These are phyloP conservation scores for Dendrocalamus latiflorus DNA, from an alignment of 202 grass and related monocot species.

Conservation along the genomic window DNA sequence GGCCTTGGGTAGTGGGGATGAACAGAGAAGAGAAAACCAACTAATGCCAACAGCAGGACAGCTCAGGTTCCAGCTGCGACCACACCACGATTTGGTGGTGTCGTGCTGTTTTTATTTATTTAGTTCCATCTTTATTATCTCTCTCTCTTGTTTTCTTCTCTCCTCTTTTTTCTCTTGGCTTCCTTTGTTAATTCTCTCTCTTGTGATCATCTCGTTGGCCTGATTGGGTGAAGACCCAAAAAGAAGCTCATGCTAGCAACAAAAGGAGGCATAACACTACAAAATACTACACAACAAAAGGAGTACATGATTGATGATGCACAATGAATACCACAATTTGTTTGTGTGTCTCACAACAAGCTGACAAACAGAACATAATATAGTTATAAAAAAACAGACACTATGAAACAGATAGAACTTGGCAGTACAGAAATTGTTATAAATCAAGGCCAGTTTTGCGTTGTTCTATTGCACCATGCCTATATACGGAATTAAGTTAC, in stretches of 20 bases:
- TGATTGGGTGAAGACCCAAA: constrained; percentile 13
- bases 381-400: background rate
- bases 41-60: constrained; percentile 41
- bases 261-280: background rate
- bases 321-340: background rate
- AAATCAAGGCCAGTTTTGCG: background rate
- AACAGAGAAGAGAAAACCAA: constrained; percentile 14
- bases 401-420: background rate
- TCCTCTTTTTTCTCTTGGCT: background rate
- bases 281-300: background rate
- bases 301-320: background rate
- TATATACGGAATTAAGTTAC: background rate
- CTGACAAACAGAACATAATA: background rate
- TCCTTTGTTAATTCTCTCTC: background rate
- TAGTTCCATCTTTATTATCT: background rate
- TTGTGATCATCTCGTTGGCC: background rate
- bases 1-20: constrained; percentile 29
- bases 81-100: constrained; percentile 32
- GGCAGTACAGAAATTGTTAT: background rate
- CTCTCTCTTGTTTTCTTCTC: background rate
- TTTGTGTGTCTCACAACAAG: background rate
- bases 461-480: background rate
- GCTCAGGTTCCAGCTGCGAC: constrained; percentile 49
- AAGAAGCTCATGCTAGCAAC: background rate
- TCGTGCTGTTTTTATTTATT: constrained; percentile 21